Evolutionary conservation across 805 yeast genomes (phyloP).

Genomic region (Yarrowia deformans): DNA sequence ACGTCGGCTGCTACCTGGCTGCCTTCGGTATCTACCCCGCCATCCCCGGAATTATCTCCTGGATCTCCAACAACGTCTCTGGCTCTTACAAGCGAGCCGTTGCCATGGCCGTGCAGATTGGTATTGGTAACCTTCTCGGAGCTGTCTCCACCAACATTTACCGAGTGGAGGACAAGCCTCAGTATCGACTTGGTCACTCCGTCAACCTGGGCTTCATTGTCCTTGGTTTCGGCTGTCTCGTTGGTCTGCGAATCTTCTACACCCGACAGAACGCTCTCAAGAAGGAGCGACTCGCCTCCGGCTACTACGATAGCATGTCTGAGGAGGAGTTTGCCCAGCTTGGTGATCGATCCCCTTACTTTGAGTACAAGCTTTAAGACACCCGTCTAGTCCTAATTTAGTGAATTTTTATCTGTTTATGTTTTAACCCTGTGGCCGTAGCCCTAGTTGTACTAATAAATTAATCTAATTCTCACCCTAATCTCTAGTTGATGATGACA

Average conservation of each 20-base stretch:
- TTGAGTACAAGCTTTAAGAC: constrained; percentile 35
- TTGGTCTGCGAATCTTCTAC: constrained; percentile 36
- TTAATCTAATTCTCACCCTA: too few species aligned
- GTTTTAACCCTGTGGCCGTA: background rate
- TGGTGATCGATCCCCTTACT: constrained; percentile 36
- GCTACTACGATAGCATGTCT: constrained; percentile 26
- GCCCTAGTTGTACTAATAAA: background rate
- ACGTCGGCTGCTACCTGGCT: constrained; percentile 64
- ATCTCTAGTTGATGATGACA: background rate
- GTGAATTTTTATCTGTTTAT: constrained; percentile 13
- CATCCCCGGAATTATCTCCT: constrained; percentile 66
- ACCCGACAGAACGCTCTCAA: constrained; percentile 24
- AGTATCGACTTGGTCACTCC: constrained; percentile 59
- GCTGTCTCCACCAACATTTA: constrained; percentile 63
- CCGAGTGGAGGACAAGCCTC: constrained; percentile 61
- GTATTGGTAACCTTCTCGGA: constrained; percentile 72
- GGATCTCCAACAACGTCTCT: constrained; percentile 64
- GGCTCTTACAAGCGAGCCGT: constrained; percentile 64
- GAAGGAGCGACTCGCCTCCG: constrained; percentile 25
- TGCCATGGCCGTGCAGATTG: constrained; percentile 63
- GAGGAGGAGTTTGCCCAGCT: constrained; percentile 24
- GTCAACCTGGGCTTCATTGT: constrained; percentile 56
- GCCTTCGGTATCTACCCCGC: constrained; percentile 63
- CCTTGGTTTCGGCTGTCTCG: constrained; percentile 47
- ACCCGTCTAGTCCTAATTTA: constrained; percentile 4